A percentile compares a stretch with the other conserved stretches of the same genome.
Conservation (phyloP, 352 stramenopile genomes). For the Pythium scleroteichum region DNA sequence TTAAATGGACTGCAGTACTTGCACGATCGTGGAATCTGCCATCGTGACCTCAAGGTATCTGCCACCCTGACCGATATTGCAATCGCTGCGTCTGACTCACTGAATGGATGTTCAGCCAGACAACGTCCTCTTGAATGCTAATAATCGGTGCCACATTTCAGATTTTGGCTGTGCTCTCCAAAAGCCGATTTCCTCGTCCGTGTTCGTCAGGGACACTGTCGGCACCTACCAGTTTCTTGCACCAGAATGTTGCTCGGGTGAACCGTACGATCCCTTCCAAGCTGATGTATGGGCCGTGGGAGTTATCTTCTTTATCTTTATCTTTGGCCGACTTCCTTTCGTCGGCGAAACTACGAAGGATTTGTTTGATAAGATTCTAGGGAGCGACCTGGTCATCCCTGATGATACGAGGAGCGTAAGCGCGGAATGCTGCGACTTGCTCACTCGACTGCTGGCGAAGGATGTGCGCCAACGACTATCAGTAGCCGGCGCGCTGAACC, state of each 20-base stretch:
- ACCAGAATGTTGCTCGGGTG: constrained; percentile 85
- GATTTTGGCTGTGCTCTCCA: constrained; percentile 87
- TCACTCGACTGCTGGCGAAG: constrained; percentile 53
- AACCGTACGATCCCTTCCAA: constrained; percentile 80
- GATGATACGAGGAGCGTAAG: constrained; percentile 22
- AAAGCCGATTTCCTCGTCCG: not conserved
- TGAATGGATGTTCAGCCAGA: constrained; percentile 48
- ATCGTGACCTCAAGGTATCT: constrained; percentile 88
- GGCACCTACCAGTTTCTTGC: constrained; percentile 91
- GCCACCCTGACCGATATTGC: not conserved
- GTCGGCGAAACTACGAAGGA: constrained; percentile 64
- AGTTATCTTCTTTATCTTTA: constrained; percentile 84
- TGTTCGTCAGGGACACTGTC: constrained; percentile 71
- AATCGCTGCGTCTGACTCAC: too few species aligned
- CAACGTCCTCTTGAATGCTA: constrained; percentile 86
- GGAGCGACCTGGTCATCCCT: constrained; percentile 42
- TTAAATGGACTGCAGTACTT: constrained; percentile 81
- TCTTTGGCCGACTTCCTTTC: constrained; percentile 85
- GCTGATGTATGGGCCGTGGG: constrained; percentile 88
- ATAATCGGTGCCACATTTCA: constrained; percentile 76
- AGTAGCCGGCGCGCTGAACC: constrained; percentile 45
- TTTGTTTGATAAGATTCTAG: constrained; percentile 78
- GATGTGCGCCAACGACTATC: constrained; percentile 54
- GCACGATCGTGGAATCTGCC: constrained; percentile 71
- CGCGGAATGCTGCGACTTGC: constrained; percentile 43